These are phyloP conservation scores for Breynia disticha DNA, from an alignment of 441 rosid genomes.

Conservation along the genomic window DNA sequence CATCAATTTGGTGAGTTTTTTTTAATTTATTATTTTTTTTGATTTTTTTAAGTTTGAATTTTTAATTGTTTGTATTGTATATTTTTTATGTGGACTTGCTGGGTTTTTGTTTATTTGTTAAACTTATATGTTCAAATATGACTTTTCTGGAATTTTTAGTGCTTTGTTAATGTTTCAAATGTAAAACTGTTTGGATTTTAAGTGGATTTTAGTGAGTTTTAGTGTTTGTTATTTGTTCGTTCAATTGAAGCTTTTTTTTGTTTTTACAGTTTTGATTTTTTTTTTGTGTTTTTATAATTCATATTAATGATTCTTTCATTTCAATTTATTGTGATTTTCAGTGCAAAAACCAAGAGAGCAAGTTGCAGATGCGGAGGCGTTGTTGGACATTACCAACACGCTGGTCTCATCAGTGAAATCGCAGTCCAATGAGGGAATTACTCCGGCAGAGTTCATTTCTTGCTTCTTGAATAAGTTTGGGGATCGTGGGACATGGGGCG, in stretches of 20 bases:
- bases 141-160: no score
- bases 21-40: neutral
- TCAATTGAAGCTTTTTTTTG: no score
- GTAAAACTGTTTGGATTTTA: no score
- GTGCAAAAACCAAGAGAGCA: constrained; percentile 83
- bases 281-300: no score
- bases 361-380: constrained; percentile 76
- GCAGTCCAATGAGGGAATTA: constrained; percentile 45
- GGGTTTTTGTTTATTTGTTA: no score
- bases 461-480: constrained; percentile 41
- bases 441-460: constrained; percentile 45
- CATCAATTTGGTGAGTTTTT: constrained; percentile 23
- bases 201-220: no score
- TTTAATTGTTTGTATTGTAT: no score
- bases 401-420: constrained; percentile 62
- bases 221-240: no score
- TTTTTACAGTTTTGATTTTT: no score
- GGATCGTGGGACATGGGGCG: constrained; percentile 16
- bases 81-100: no score
- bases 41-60: neutral
- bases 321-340: constrained; percentile 12
- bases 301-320: neutral
- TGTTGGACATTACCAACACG: constrained; percentile 45
- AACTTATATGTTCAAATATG: no score
- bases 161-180: no score